Evolutionary conservation across 1,284 basidiomycete genomes (phyloP).

Genomic region (Gomphus bonarii): DNA sequence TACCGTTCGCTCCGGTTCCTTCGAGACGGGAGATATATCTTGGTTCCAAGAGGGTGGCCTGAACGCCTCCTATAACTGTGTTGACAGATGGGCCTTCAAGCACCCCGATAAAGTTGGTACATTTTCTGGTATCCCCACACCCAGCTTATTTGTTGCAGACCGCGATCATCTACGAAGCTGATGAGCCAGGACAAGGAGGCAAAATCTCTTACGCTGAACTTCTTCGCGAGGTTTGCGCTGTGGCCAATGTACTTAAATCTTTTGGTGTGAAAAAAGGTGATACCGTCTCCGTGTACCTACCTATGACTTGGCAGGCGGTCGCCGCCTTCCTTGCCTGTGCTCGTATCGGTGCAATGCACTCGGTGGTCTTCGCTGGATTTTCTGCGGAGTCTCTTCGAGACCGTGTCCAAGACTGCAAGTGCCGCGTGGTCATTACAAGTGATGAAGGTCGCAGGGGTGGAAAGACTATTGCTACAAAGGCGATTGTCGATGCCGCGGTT

Average conservation of each 20-base stretch:
- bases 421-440: constrained; percentile 86
- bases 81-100: constrained; percentile 92
- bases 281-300: constrained; percentile 84
- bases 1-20: constrained; percentile 79
- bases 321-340: constrained; percentile 97
- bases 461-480: constrained; percentile 92
- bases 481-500: constrained; percentile 89
- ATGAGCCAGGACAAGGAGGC: constrained; percentile 79
- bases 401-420: constrained; percentile 85
- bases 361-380: constrained; percentile 98
- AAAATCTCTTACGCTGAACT: constrained; percentile 80
- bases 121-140: not conserved
- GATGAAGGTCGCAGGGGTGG: constrained; percentile 95
- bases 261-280: constrained; percentile 96
- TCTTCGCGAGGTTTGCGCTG: constrained; percentile 78
- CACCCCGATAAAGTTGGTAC: constrained; percentile 73
- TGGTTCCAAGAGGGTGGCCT: constrained; percentile 93
- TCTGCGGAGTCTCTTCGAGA: constrained; percentile 94
- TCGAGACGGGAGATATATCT: constrained; percentile 80
- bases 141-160: constrained; percentile 33
- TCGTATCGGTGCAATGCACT: constrained; percentile 94
- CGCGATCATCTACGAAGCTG: constrained; percentile 98
- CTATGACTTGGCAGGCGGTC: constrained; percentile 89
- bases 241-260: constrained; percentile 88
- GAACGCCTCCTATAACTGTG: constrained; percentile 95